Evolutionary conservation across 2,329 filamentous ascomycete species (phyloP), one percentile per base, ranked within the genome.

Genomic region (Venturia carpophila): DNA sequence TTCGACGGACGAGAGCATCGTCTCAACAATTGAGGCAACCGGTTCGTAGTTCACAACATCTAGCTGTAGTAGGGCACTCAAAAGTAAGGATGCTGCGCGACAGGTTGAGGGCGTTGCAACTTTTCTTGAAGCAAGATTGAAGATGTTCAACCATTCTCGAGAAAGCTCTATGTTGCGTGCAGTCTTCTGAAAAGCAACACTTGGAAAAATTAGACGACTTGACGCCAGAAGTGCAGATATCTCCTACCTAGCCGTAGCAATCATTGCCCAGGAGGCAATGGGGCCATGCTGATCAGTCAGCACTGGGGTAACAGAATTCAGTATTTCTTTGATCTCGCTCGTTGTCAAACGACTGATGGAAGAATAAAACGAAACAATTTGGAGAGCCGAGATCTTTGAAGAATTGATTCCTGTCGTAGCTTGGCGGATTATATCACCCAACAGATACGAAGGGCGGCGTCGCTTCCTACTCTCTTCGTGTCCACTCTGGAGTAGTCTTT

Each of bases 191-290:
- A 77, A 70, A 39, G 81, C 78, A 70, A 83, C 80, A 69, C 81
- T 83, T 68, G 7, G 65, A 58, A n/a, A n/a, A 60, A n/a, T 67
- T 47, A 62, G 65, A 70, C 15, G 68, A 55, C 30, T 11, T 52
- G 6, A 15, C 6, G 47, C 21, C 15, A 13, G 2, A 10, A 27
- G 21, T 47, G 21, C 17, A 34, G 13, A 15, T 24, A 52, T 52
- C 17, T 55, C 30, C 30, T 78, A 92, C 91, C 89, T 90, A 68
- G 90, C 81, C 72, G 91, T 85, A n/a, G 87, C 88, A 63, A 97
- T 75, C 79, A 96, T 85, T 21, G 91, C 88, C 94, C 94, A 99
- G 0, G 87, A 90, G 9, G 87, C 84, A 49, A 87, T 78, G 10
- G 76, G 75, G 17, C 78, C 76, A 69, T 88, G 86, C 70, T 96